A percentile compares a stretch with the other conserved stretches of the same genome.
Conservation (phyloP, 169 alveolate genomes). For the Cryptosporidium viatorum region DNA sequence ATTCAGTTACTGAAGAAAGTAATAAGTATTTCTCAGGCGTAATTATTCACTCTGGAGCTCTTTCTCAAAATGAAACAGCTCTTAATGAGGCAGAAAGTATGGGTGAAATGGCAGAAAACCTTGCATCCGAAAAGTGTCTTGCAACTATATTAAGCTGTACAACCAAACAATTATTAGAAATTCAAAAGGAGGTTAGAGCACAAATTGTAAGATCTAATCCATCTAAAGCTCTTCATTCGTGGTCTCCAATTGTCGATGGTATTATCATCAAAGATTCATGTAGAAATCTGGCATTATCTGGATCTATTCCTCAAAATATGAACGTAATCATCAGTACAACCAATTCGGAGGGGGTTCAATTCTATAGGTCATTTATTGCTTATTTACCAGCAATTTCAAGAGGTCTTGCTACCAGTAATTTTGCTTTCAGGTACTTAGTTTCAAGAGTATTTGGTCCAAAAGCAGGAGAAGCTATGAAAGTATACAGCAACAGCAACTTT, state of each 20-base stretch:
- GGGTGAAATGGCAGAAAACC: slow-evolving; percentile 58
- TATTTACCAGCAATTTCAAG: slow-evolving; percentile 63
- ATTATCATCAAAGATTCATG: slow-evolving; percentile 54
- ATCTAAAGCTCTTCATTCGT: slow-evolving; percentile 61
- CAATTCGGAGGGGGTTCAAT: slow-evolving; percentile 65
- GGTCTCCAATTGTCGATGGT: slow-evolving; percentile 74
- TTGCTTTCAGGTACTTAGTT: slow-evolving; percentile 50
- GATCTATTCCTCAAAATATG: slow-evolving; percentile 41
- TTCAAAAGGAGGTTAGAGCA: slow-evolving; percentile 62
- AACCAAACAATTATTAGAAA: slow-evolving; percentile 51
- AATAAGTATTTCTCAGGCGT: slow-evolving; percentile 42
- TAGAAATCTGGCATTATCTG: slow-evolving; percentile 38
- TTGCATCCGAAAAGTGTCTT: slow-evolving; percentile 49
- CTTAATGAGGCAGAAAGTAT: slow-evolving; percentile 54
- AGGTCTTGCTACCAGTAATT: slow-evolving; percentile 44
- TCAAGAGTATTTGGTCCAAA: slow-evolving; percentile 69
- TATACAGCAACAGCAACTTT: slow-evolving; percentile 27
- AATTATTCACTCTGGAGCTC: slow-evolving; percentile 66
- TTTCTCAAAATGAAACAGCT: slow-evolving; percentile 64
- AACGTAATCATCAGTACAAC: slow-evolving; percentile 62
- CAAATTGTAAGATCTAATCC: slow-evolving; percentile 39
- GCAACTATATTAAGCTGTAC: slow-evolving; percentile 70
- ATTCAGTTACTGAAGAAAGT: slow-evolving; percentile 66
- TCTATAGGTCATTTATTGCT: slow-evolving; percentile 56
- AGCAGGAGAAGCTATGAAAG: slow-evolving; percentile 72